Base-by-base conservation (phyloP, 208 protist species). In the Endotrypanum monterogeii region DNA sequence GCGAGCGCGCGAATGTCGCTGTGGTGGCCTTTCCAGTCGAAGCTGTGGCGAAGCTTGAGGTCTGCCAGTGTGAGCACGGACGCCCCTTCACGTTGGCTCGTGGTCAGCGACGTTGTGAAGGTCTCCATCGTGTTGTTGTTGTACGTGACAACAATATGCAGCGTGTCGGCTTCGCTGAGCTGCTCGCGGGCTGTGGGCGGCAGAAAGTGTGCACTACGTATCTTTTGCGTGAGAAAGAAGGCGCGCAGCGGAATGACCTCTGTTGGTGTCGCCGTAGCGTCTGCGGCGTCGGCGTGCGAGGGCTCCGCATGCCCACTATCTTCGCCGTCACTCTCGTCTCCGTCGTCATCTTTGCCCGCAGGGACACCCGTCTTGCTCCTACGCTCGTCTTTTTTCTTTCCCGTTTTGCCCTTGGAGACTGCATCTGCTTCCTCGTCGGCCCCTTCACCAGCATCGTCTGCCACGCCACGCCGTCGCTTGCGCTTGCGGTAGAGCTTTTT, bases 71-170 rank as follows among this genome's bases (percentile, higher is more conserved):
- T 90, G 74, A 74, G 85, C 69, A 80, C 87, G 25, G 87, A 74
- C 8, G 79, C 80, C 12, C 87, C 90, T n/a, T 89, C 83, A 39
- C 89, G 66, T 5, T 91, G 83, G 44, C 73, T 89, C 46, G 68
- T 79, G 52, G 89, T 94, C 55, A 94, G 81, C 39, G 76, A 65
- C 8, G 90, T 93, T 4, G 86, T 92, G 79, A 83, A 97, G 4
- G 88, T 91, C 46, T 86, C 83, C 28, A 94, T 88, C 3, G 74
- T 89, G 79, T 97, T 95, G 83, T 91, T 92, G 81, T 88, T 90
- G 79, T 90, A 95, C 9, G 83, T 92, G 30, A 97, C 89, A 37
- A 87, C 86, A 66, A 95, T 89, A 73, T 97, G 93, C n/a, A 97
- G 78, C 48, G 72, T 74, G 48, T 69, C 66, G 14, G 70, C 76